Base-by-base conservation (phyloP, 257 asterid genomes). In the Agastache rugosa region DNA sequence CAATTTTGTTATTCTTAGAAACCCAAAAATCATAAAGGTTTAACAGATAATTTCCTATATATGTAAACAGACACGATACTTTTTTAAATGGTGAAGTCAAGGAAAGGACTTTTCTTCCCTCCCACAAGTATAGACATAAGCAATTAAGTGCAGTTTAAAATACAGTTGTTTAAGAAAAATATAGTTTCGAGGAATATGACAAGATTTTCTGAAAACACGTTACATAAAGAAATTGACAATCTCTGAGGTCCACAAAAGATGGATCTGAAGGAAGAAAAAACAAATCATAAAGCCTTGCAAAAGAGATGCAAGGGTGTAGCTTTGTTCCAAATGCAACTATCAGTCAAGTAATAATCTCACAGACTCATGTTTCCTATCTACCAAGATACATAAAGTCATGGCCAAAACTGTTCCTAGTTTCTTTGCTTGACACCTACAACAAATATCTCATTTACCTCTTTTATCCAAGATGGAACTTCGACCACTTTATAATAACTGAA, bases 1-100 rank as follows among this genome's bases (percentile, higher is more conserved):
- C 64, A 66, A 22, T 63, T 68, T 17, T 17, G 42, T 61, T 29
- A 67, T 2, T 17, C 45, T 39, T 50, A 62, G 68, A 79, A 73
- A 56, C 66, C 53, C 71, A 65, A 53, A 27, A 75, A 63, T 42
- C 53, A 64, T 68, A 29, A 42, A 63, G 45, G 67, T 44, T 63
- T 23, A 63, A 79, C 68, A 45, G n/a, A 14, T 27, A 70, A 58
- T 14, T 61, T 64, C 72, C 65, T 45, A 69, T 41, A 19, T 51
- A 48, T 47, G 69, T 39, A 31, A 51, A 71, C 72, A 50, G 56
- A 72, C 37, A 15, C 27, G 62, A 59, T 45, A n/a, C 37, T 45
- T 44, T 17, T 67, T 20, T n/a, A 51, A 20, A 58, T 41, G 34
- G 56, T 58, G 31, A 15, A 11, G 56, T 72, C 20, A 39, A 39